phyloP scores from a whole-genome alignment of 2,329 filamentous ascomycete genomes.

The Venturia nashicola region DNA sequence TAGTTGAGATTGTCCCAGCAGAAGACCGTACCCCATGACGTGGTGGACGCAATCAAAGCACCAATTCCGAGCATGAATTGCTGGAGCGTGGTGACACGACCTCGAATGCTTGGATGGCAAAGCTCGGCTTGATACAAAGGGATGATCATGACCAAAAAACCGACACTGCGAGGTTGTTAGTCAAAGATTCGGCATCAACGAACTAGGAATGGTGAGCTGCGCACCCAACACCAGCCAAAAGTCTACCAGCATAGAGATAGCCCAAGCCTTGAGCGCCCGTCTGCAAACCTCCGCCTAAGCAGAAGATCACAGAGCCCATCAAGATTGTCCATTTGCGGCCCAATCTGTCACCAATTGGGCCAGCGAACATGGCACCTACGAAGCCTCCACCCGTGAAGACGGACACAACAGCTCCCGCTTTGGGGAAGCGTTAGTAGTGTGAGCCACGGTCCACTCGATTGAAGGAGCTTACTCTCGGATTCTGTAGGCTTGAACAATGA shows the following conservation, averaged over 20 bases:
- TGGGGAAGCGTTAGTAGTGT: neutral
- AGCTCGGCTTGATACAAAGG: constrained; percentile 71
- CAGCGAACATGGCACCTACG: constrained; percentile 53
- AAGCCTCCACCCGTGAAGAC: constrained; percentile 69
- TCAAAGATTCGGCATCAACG: constrained; percentile 13
- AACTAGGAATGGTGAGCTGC: constrained; percentile 20
- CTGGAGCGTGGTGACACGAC: constrained; percentile 61
- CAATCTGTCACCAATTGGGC: constrained; percentile 48
- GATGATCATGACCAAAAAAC: constrained; percentile 50
- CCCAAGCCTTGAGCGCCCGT: constrained; percentile 48
- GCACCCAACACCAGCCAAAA: constrained; percentile 54
- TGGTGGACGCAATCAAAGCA: constrained; percentile 59
- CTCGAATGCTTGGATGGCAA: constrained; percentile 65
- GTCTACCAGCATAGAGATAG: constrained; percentile 59
- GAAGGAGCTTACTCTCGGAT: constrained; percentile 19
- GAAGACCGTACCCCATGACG: constrained; percentile 45
- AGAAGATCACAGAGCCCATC: constrained; percentile 58
- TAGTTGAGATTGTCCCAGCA: neutral
- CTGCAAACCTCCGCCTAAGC: constrained; percentile 60
- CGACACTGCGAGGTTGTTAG: constrained; percentile 32
- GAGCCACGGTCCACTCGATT: neutral
- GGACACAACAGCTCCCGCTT: constrained; percentile 55
- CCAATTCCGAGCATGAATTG: constrained; percentile 77
- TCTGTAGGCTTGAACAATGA: constrained; percentile 26
- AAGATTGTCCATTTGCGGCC: constrained; percentile 63